Evolutionary conservation across 2,329 filamentous ascomycete species (phyloP).

Genomic region (Penicillium digitatum): DNA sequence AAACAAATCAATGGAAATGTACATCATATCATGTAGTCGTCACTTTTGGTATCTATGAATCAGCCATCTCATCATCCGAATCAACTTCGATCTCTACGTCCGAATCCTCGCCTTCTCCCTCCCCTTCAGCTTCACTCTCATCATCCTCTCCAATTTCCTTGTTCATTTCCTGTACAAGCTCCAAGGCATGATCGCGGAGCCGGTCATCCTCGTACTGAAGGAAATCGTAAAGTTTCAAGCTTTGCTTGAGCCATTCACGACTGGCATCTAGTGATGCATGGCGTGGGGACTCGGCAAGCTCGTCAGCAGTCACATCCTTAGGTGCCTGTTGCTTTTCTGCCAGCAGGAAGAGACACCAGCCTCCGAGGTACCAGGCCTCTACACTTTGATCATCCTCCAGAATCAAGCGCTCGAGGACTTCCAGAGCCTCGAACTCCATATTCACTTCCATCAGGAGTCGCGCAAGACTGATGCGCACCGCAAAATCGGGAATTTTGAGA

Average conservation of each 20-base stretch:
- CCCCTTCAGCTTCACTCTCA: conserved; percentile 53
- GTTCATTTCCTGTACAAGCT: conserved; percentile 53
- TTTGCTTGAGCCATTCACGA: conserved; percentile 76
- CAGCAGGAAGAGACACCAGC: conserved; percentile 82
- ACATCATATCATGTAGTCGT: conserved; percentile 27
- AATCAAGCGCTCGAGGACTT: conserved; percentile 78
- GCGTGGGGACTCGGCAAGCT: conserved; percentile 50
- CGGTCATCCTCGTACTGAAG: conserved; percentile 67
- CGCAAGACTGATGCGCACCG: conserved; percentile 76
- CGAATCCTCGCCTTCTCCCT: conserved; percentile 50
- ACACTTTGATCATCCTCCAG: conserved; percentile 90
- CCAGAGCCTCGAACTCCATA: conserved; percentile 77
- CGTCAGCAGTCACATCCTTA: conserved; percentile 32
- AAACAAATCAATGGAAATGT: conserved; percentile 22
- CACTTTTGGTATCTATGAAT: conserved; percentile 33
- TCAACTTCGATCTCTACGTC: conserved; percentile 56
- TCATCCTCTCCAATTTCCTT: conserved; percentile 61
- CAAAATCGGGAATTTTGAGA: conserved; percentile 74
- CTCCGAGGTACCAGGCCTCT: conserved; percentile 94
- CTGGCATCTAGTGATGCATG: conserved; percentile 67
- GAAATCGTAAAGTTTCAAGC: conserved; percentile 70
- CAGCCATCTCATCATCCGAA: conserved; percentile 53
- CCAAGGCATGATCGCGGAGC: conserved; percentile 43
- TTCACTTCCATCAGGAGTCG: conserved; percentile 85
- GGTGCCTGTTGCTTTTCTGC: conserved; percentile 44